Conservation (phyloP, 2,329 filamentous ascomycete genomes). For the Dendryphion nanum region DNA sequence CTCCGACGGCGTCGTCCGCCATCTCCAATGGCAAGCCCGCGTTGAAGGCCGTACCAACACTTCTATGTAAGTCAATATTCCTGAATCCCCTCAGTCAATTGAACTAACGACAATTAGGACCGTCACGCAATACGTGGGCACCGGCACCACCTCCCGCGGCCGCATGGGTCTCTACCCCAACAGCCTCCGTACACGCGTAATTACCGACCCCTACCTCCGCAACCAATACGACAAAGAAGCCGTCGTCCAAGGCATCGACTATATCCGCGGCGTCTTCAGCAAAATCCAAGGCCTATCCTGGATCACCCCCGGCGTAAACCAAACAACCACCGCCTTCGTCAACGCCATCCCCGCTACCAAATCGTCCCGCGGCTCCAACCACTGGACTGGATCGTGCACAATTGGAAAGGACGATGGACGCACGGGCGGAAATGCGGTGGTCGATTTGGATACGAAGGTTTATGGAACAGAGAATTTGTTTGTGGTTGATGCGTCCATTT, state of each 20-base stretch:
- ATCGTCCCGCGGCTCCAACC: slow-evolving; percentile 36
- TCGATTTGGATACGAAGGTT: slow-evolving; percentile 50
- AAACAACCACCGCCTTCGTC: slow-evolving; percentile 55
- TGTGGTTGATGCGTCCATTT: slow-evolving; percentile 46
- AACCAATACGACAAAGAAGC: slow-evolving; percentile 57
- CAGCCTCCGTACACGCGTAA: slow-evolving; percentile 58
- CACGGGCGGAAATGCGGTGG: slow-evolving; percentile 40
- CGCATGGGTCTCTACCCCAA: slow-evolving; percentile 56
- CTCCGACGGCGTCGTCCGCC: slow-evolving; percentile 58
- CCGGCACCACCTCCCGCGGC: slow-evolving; percentile 59
- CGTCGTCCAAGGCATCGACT: slow-evolving; percentile 60
- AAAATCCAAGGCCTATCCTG: slow-evolving; percentile 55
- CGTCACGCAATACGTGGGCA: slow-evolving; percentile 57
- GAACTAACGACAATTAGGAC: slow-evolving; percentile 18
- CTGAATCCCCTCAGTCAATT: background rate
- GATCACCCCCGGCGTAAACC: slow-evolving; percentile 48
- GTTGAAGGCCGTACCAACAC: slow-evolving; percentile 49
- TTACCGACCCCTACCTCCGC: slow-evolving; percentile 57
- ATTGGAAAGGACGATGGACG: slow-evolving; percentile 39
- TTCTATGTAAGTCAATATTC: slow-evolving; percentile 11
- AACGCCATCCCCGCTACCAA: slow-evolving; percentile 34
- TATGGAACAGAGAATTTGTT: slow-evolving; percentile 41
- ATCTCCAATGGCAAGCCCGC: slow-evolving; percentile 63
- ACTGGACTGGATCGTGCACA: slow-evolving; percentile 54
- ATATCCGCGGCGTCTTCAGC: slow-evolving; percentile 52